Percentiles rank a stretch among this genome's conserved stretches.
Conservation (phyloP, 768 basidiomycete species). For the Amanita polypyramis region DNA sequence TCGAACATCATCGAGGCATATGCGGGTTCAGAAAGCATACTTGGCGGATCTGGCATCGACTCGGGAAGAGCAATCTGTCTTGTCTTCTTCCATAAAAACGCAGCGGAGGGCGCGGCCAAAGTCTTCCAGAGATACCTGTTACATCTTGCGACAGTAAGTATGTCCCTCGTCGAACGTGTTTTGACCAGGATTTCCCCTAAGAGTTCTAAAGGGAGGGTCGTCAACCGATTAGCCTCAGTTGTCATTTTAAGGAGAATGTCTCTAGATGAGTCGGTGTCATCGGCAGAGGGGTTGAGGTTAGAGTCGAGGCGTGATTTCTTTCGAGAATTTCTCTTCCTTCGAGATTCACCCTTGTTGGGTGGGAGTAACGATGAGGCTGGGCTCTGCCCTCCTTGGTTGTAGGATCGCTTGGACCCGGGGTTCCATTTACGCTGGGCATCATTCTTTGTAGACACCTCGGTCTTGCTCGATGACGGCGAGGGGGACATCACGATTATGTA, state of each 20-base stretch:
- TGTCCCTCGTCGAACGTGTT: conserved; percentile 40
- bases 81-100: conserved; percentile 50
- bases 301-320: not conserved
- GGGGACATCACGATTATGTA: not conserved
- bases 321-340: no score
- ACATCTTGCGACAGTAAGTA: conserved; percentile 49
- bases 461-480: no score
- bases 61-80: conserved; percentile 20
- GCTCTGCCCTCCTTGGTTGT: no score
- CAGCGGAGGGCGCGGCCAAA: conserved; percentile 32
- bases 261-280: no score
- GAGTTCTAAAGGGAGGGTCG: conserved; percentile 49
- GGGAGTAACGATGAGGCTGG: no score
- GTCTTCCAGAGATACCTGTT: conserved; percentile 43
- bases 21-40: not conserved
- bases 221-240: not conserved
- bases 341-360: no score
- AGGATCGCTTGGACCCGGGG: no score
- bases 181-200: conserved; percentile 50
- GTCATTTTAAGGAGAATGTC: no score
- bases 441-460: no score
- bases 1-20: conserved; percentile 5
- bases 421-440: no score
- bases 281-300: not conserved
- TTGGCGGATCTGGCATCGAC: conserved; percentile 16